Evolutionary conservation across 495 filamentous ascomycete species (phyloP), one percentile per base, ranked within the genome.

Genomic region (Xylaria castorea): DNA sequence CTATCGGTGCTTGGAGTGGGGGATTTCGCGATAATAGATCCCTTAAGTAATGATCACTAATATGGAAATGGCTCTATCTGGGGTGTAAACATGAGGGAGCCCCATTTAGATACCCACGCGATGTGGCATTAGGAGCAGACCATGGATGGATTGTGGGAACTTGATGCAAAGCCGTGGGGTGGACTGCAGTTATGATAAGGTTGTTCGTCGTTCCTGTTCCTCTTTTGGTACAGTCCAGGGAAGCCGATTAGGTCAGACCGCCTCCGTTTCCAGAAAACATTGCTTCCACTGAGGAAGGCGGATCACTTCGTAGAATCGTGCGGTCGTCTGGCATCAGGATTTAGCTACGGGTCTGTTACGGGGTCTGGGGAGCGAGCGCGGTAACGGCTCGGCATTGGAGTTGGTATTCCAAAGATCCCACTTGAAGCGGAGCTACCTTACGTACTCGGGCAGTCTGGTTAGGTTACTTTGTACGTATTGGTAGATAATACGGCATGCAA

Each of bases 161-260:
- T 55, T 16, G n/a, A 68, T 68, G 66, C 66, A 44, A 16, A 14
- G 64, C 30, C n/a, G 48, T 57, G 66, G 66, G 66, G 66, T 40
- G 32, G 57, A 36, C 66, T 68, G 66, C 66, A 68, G 50, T 51
- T 57, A 32, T 57, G 66, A 57, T 55, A 68, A 40, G 46, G 66
- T 68, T 68, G 20, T 57, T 42, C n/a, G 48, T 55, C 34, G 18
- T 55, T 27, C 50, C 11, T 27, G 50, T 55, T 55, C 50, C 50
- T 12, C 12, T 57, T 68, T 57, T 36, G 48, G 66, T 42, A 20
- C 66, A 3, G 22, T 25, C 7, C 9, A 57, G 48, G 50, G 44
- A 32, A 25, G 50, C 30, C 22, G 34, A 68, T 68, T 68, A 68
- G 66, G 66, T 68, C 66, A 68, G 66, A 68, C 66, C 66, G 66